These are phyloP conservation scores for Suillus spraguei DNA, from an alignment of 768 basidiomycete species.

Conservation along the genomic window DNA sequence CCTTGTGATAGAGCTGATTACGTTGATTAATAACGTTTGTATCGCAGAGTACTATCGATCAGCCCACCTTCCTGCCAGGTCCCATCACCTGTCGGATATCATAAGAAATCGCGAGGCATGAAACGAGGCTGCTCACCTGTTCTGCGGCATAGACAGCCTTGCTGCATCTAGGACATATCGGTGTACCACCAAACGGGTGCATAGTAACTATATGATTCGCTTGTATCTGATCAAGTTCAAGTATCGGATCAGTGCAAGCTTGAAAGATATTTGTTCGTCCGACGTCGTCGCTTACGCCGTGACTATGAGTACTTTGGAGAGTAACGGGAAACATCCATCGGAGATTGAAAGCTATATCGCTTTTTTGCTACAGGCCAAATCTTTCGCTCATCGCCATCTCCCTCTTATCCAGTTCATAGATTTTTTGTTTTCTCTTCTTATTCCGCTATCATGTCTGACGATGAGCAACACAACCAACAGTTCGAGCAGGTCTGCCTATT, in stretches of 20 bases:
- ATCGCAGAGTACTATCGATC: conserved; percentile 9
- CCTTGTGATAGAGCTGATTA: conserved; percentile 79
- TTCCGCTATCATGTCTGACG: conserved; percentile 75
- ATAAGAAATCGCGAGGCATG: conserved; percentile 10
- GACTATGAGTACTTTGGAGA: background rate
- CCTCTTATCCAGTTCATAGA: conserved; percentile 31
- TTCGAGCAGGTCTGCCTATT: conserved; percentile 71
- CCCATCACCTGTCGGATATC: conserved; percentile 64
- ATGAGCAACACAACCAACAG: conserved; percentile 83
- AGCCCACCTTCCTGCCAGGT: conserved; percentile 81
- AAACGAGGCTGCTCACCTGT: conserved; percentile 52
- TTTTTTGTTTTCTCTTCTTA: conserved; percentile 21
- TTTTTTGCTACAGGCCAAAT: conserved; percentile 19
- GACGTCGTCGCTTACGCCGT: background rate
- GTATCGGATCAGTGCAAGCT: conserved; percentile 3
- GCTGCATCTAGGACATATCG: conserved; percentile 71
- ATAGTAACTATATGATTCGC: conserved; percentile 36
- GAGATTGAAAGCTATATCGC: conserved; percentile 41
- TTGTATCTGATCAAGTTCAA: background rate
- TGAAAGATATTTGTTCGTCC: background rate
- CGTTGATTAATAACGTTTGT: conserved; percentile 6
- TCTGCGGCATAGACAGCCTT: conserved; percentile 88
- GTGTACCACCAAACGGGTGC: conserved; percentile 74
- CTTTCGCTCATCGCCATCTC: conserved; percentile 19
- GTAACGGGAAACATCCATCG: conserved; percentile 27